Base-by-base conservation (phyloP, 2,329 filamentous ascomycete species). In the Epicoccum nigrum region DNA sequence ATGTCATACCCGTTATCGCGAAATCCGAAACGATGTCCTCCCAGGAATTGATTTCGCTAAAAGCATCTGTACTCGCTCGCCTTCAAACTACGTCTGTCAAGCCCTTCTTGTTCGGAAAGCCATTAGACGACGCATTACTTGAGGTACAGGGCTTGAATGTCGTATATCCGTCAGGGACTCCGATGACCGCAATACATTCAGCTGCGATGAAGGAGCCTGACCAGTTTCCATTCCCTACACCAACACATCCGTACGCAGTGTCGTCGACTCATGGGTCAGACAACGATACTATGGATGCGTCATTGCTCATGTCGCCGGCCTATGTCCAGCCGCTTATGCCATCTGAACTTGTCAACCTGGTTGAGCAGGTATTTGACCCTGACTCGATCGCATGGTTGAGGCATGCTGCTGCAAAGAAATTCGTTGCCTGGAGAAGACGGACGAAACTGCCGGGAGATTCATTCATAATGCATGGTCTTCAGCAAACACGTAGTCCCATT, bases 251-350 rank as follows among this genome's bases (percentile, higher is more conserved):
- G 87, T 95, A 90, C 67, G 85, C 90, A 0, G 81, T 96, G 16
- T 97, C 93, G 1, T 94, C 89, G 16, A 83, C 83, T 11, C 79
- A 83, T 19, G 84, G 82, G 1, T 83, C 83, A 17, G 91, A 97
- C 63, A 77, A 85, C 54, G 90, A 96, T 31, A 85, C 82, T 34
- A 95, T 97, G 87, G 93, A 97, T 70, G 93, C 92, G 15, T 96
- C 91, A 64, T 79, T 96, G 0, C 81, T 97, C 15, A 97, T 97
- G 93, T 92, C 87, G 48, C 87, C 92, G 1, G 89, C 94, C 64
- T 97, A 97, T 68, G 79, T 94, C 12, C 87, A 90, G 55, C 93
- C 93, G 1, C 79, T 97, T 4, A 75, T 89, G 3, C 74, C 83
- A 0, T 94, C 91, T 7, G 92, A 97, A 50, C 82, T 97, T 2